Percentiles rank a stretch among this genome's conserved stretches.
Evolutionary conservation across 225 moss, liverwort and hornwort genomes (phyloP).

Genomic region (Ulota crispa): DNA sequence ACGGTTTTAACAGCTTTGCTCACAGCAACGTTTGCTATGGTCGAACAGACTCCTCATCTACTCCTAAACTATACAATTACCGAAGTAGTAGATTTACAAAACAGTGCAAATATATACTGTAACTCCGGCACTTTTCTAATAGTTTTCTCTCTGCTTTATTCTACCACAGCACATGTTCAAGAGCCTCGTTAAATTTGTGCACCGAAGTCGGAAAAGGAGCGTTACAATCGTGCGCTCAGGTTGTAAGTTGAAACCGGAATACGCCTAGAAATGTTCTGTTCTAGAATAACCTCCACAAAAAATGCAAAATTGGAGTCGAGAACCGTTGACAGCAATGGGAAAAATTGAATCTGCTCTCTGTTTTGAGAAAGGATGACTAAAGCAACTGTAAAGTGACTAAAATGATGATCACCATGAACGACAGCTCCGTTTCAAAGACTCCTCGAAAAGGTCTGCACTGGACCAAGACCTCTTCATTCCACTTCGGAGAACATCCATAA

Average conservation of each 20-base stretch:
- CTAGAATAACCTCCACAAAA: background rate
- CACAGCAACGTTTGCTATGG: background rate
- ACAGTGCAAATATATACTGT: constrained; percentile 10
- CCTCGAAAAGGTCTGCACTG: constrained; percentile 42
- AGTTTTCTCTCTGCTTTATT: background rate
- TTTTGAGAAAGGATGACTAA: no score
- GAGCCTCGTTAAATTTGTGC: background rate
- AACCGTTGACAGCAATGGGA: background rate
- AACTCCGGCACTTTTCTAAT: background rate
- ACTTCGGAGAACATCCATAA: constrained; percentile 2
- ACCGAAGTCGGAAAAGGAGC: background rate
- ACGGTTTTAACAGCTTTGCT: no score
- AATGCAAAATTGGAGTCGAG: constrained; percentile 34
- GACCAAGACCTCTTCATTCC: constrained; percentile 39
- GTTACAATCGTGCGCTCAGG: background rate
- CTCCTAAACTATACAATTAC: constrained; percentile 4
- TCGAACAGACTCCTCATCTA: background rate
- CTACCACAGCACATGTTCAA: background rate
- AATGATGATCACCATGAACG: constrained; percentile 21
- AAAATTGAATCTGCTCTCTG: constrained; percentile 1
- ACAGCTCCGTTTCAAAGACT: constrained; percentile 42
- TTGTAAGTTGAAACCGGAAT: background rate
- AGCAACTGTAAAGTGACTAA: no score
- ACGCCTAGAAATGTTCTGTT: no score
- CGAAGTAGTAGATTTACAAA: constrained; percentile 21